phyloP scores from a whole-genome alignment of 2,329 filamentous ascomycete species.

The Cladophialophora yegresii region DNA sequence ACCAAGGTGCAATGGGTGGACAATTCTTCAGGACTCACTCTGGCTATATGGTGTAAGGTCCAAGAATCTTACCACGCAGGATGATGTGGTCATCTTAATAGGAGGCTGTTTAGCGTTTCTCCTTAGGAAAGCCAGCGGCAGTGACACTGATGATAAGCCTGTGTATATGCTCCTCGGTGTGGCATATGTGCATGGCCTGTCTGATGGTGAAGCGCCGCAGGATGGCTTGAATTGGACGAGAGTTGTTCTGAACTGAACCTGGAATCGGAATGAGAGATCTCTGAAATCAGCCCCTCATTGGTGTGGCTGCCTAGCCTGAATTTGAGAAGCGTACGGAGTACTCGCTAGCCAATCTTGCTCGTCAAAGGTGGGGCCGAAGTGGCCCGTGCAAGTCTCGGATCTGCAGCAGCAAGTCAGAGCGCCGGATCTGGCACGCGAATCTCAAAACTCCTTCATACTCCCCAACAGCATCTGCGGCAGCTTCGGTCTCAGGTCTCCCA shows the following conservation, averaged over 20 bases:
- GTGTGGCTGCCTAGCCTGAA: not conserved
- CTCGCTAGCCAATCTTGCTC: not conserved
- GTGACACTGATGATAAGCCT: not conserved
- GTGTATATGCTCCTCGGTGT: not conserved
- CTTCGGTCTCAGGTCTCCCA: constrained; percentile 13
- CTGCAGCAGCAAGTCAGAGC: not conserved
- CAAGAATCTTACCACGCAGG: not conserved
- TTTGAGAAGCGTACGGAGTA: not conserved
- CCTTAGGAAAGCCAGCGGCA: not conserved
- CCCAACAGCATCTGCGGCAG: constrained; percentile 15
- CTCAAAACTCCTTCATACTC: constrained; percentile 2
- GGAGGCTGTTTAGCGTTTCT: not conserved
- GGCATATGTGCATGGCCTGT: not conserved
- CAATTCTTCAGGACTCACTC: not conserved
- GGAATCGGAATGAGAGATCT: not conserved
- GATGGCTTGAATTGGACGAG: not conserved
- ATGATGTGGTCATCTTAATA: not conserved
- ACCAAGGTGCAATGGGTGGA: not conserved
- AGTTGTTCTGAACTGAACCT: not conserved
- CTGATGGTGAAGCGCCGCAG: not conserved
- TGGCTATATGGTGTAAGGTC: not conserved
- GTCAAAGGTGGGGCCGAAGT: not conserved
- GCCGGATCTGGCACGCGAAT: constrained; percentile 8
- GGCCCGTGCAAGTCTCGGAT: constrained; percentile 2
- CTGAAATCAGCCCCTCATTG: not conserved